Evolutionary conservation across 345 rosid species (phyloP).

Genomic region (Iberis pinnata): DNA sequence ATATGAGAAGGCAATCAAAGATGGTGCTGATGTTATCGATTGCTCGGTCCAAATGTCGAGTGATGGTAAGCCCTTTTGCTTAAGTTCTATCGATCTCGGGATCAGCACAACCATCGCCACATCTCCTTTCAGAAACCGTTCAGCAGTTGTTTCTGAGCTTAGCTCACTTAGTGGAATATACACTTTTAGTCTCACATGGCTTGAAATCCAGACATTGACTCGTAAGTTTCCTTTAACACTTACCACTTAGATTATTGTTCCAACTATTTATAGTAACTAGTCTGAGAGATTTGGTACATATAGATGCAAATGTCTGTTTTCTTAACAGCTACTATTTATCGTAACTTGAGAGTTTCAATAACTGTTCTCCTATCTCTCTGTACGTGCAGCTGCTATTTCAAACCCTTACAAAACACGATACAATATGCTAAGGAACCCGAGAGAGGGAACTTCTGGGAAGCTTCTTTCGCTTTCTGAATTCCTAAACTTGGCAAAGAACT

Average conservation of each 20-base stretch:
- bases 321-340: too few relatives aligned
- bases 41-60: too few relatives aligned
- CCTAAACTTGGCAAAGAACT: constrained; percentile 47
- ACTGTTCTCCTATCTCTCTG: constrained; percentile 8
- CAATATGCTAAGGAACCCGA: constrained; percentile 47
- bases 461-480: constrained; percentile 51
- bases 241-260: constrained; percentile 1
- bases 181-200: constrained; percentile 65
- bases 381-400: constrained; percentile 49
- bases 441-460: constrained; percentile 35
- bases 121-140: constrained; percentile 31
- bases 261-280: constrained; percentile 1
- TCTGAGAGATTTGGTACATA: not conserved
- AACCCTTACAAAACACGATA: constrained; percentile 37
- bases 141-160: constrained; percentile 40
- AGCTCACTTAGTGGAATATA: constrained; percentile 34
- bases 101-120: constrained; percentile 39
- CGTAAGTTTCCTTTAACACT: constrained; percentile 42
- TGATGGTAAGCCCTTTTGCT: too few relatives aligned
- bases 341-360: constrained; percentile 1
- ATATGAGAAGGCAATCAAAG: too few relatives aligned
- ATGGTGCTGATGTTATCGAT: too few relatives aligned
- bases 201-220: constrained; percentile 44
- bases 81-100: too few relatives aligned
- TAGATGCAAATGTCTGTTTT: not conserved